These are phyloP conservation scores for Eucalyptus microcorys DNA, from an alignment of 345 rosid species.

Conservation along the genomic window DNA sequence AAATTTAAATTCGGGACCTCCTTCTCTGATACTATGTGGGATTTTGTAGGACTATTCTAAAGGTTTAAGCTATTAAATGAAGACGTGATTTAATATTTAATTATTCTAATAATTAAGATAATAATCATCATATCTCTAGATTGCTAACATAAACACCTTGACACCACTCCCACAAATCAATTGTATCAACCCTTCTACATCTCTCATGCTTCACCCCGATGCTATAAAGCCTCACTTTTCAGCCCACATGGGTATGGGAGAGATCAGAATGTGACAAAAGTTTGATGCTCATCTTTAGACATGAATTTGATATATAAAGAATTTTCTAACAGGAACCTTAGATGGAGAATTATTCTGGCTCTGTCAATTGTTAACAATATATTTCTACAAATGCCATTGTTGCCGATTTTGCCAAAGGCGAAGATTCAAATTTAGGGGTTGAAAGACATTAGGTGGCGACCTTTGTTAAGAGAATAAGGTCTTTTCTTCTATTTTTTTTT, in stretches of 20 bases:
- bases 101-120: neutral
- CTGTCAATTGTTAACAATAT: neutral
- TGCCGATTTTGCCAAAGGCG: neutral
- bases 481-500: neutral
- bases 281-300: neutral
- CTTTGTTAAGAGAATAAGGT: neutral
- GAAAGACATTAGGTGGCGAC: neutral
- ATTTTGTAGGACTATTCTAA: too few species aligned
- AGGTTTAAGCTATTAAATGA: too few species aligned
- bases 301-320: neutral
- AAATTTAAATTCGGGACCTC: too few species aligned
- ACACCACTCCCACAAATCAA: neutral
- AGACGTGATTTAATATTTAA: too few species aligned
- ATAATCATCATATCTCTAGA: neutral
- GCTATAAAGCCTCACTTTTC: neutral
- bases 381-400: neutral
- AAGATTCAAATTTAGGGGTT: neutral
- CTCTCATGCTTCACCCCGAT: too few species aligned
- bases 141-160: neutral
- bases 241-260: neutral
- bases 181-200: neutral
- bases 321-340: neutral
- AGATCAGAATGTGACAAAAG: neutral
- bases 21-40: too few species aligned
- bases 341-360: neutral